These are phyloP conservation scores for Ajuga reptans DNA, from an alignment of 305 asterid species.

Conservation along the genomic window DNA sequence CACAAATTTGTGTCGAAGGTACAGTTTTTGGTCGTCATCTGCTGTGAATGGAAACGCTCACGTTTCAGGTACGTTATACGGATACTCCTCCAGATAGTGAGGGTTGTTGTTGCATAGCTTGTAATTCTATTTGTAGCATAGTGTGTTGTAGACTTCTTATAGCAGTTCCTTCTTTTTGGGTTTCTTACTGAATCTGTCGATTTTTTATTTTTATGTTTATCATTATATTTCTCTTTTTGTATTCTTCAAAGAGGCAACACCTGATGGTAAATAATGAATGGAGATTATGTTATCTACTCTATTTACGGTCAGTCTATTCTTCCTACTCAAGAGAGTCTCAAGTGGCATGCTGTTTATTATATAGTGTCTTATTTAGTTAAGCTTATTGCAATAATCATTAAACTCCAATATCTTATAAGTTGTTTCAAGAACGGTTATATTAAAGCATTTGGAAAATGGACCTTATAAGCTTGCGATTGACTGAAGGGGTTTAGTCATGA, in stretches of 20 bases:
- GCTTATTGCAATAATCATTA: too few species aligned
- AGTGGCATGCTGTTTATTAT: too few species aligned
- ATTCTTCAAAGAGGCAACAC: conserved; percentile 23
- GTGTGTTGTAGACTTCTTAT: conserved; percentile 24
- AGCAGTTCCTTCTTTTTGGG: not conserved
- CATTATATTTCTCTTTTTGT: conserved; percentile 30
- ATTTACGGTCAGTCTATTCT: not conserved
- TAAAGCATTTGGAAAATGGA: too few species aligned
- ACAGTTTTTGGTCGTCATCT: conserved; percentile 8
- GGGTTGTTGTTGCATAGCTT: conserved; percentile 26
- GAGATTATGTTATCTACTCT: conserved; percentile 5
- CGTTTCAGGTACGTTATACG: conserved; percentile 21
- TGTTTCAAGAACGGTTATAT: too few species aligned
- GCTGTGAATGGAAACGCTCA: conserved; percentile 18
- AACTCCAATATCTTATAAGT: too few species aligned
- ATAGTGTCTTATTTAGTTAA: too few species aligned
- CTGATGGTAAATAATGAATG: conserved; percentile 22
- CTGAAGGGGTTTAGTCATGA: too few species aligned
- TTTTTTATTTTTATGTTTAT: conserved; percentile 31
- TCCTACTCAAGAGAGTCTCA: not conserved
- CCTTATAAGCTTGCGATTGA: too few species aligned
- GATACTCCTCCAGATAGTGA: conserved; percentile 24
- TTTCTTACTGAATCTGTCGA: not conserved
- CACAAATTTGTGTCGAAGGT: conserved; percentile 20
- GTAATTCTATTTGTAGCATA: conserved; percentile 36